Evolutionary conservation across 306 rosid genomes (phyloP).

Genomic region (Lotus japonicus): DNA sequence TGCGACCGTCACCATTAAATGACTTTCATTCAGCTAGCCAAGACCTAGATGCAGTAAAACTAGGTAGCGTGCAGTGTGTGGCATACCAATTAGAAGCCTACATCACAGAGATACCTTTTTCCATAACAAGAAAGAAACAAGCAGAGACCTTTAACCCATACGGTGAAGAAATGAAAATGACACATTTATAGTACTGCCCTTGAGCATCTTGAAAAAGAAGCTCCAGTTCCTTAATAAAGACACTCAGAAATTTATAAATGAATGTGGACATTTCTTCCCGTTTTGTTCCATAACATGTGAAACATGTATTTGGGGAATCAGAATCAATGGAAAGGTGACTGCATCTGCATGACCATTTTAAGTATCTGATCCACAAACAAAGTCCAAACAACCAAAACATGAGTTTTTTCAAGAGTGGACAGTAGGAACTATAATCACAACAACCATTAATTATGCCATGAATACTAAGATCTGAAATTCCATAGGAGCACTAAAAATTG

Average conservation of each 20-base stretch:
- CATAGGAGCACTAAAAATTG: too few species aligned
- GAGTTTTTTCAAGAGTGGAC: too few species aligned
- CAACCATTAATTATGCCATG: not conserved
- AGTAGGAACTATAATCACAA: too few species aligned
- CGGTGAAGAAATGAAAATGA: too few species aligned
- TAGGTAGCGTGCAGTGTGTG: constrained; percentile 16
- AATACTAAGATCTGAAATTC: not conserved
- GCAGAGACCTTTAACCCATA: constrained; percentile 27
- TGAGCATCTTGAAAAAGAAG: constrained; percentile 22
- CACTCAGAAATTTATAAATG: constrained; percentile 3
- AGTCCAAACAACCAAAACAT: too few species aligned
- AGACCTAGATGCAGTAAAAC: constrained; percentile 23
- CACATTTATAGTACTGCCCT: constrained; percentile 8
- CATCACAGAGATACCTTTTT: constrained; percentile 21
- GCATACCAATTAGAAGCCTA: constrained; percentile 32
- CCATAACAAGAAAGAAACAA: constrained; percentile 31
- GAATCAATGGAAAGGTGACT: not conserved
- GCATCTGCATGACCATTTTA: not conserved
- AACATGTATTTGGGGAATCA: not conserved
- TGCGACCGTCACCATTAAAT: too few species aligned
- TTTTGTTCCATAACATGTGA: constrained; percentile 4
- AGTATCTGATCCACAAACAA: constrained; percentile 13
- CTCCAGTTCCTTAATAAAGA: not conserved
- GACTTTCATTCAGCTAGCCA: constrained; percentile 23
- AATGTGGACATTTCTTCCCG: not conserved